A percentile compares a stretch with the other conserved stretches of the same genome.
Evolutionary conservation across 2,329 filamentous ascomycete species (phyloP).

Genomic region (Fusarium sambucinum): DNA sequence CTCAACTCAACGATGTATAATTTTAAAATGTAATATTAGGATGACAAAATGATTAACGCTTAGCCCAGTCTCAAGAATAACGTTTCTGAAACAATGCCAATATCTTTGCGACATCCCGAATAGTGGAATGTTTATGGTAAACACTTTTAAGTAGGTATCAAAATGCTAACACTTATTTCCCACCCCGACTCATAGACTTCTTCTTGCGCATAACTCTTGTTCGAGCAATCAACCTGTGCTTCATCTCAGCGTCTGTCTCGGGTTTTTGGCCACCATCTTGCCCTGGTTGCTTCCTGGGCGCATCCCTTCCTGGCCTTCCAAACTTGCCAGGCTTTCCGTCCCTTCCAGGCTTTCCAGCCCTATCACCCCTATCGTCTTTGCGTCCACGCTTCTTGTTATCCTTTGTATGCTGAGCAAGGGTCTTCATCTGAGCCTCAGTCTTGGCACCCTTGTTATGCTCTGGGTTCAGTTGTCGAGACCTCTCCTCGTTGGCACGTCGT

Average conservation of each 20-base stretch:
- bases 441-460: slow-evolving; percentile 39
- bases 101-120: slow-evolving; percentile 12
- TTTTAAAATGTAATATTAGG: slow-evolving; percentile 21
- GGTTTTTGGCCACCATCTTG: slow-evolving; percentile 51
- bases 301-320: slow-evolving; percentile 1
- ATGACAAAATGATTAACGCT: slow-evolving; percentile 2
- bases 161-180: slow-evolving; percentile 42
- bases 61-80: background rate
- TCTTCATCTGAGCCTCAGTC: slow-evolving; percentile 29
- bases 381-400: slow-evolving; percentile 37
- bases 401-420: slow-evolving; percentile 37
- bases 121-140: slow-evolving; percentile 20
- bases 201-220: slow-evolving; percentile 85
- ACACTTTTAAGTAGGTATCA: slow-evolving; percentile 38
- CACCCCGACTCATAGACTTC: slow-evolving; percentile 60
- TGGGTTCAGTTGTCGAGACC: slow-evolving; percentile 47
- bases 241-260: slow-evolving; percentile 57
- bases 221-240: slow-evolving; percentile 84
- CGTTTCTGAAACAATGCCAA: slow-evolving; percentile 5
- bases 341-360: slow-evolving; percentile 15
- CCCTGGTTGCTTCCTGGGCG: slow-evolving; percentile 1
- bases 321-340: slow-evolving; percentile 14
- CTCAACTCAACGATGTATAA: slow-evolving; percentile 35
- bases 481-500: slow-evolving; percentile 61
- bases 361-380: slow-evolving; percentile 37